These are phyloP conservation scores for Globisporangium canariense DNA, from an alignment of 352 stramenopile genomes.

Conservation along the genomic window DNA sequence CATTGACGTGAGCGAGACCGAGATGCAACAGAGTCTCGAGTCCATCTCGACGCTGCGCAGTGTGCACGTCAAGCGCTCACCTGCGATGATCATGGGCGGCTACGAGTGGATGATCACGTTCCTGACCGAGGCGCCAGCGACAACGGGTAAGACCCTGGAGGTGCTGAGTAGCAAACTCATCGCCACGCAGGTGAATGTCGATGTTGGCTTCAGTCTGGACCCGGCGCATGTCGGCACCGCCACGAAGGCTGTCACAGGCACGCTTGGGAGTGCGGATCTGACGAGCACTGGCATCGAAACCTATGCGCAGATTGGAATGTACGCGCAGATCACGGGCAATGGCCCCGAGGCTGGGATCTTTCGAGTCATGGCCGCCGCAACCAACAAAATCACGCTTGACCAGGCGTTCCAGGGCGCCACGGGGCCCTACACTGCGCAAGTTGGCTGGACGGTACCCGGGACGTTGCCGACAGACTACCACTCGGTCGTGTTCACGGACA, in stretches of 20 bases:
- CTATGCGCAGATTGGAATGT: constrained; percentile 48
- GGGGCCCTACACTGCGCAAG: constrained; percentile 29
- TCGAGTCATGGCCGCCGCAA: constrained; percentile 38
- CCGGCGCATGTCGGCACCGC: constrained; percentile 40
- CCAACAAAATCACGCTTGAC: constrained; percentile 55
- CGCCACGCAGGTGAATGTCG: constrained; percentile 22
- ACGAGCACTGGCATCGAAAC: constrained; percentile 34
- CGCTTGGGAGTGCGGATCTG: constrained; percentile 29
- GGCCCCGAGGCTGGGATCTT: constrained; percentile 39
- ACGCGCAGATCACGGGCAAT: constrained; percentile 37
- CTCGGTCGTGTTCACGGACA: constrained; percentile 26
- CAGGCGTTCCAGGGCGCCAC: constrained; percentile 33
- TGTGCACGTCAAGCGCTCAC: constrained; percentile 77
- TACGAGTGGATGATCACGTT: constrained; percentile 85
- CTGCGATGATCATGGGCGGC: constrained; percentile 27
- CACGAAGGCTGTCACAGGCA: constrained; percentile 29
- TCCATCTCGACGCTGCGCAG: constrained; percentile 50
- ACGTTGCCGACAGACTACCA: constrained; percentile 50
- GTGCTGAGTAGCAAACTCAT: constrained; percentile 37
- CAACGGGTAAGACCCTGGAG: constrained; percentile 36
- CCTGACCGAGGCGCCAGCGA: constrained; percentile 44
- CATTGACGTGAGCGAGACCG: constrained; percentile 46
- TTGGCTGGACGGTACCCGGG: constrained; percentile 71
- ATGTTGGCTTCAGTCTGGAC: constrained; percentile 47
- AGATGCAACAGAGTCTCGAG: constrained; percentile 62